These are phyloP conservation scores for Pseudogymnoascus sp. DNA, from an alignment of 2,329 filamentous ascomycete species.

Conservation along the genomic window DNA sequence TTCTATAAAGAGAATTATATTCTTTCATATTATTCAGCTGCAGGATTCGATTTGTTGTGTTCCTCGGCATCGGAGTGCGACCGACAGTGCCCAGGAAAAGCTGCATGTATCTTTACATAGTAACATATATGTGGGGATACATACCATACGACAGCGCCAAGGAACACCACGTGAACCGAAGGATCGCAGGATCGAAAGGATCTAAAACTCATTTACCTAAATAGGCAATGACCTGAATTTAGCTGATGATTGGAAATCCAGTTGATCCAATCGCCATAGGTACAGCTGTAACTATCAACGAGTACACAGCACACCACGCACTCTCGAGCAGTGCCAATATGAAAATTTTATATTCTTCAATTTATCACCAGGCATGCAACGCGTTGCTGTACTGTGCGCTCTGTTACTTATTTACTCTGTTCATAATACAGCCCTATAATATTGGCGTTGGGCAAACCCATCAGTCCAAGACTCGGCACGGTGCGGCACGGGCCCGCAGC, in stretches of 20 bases:
- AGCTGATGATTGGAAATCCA: background rate
- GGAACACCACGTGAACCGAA: background rate
- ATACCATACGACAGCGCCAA: background rate
- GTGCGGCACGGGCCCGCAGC: background rate
- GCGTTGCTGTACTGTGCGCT: background rate
- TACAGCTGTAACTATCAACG: background rate
- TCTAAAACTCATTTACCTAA: background rate
- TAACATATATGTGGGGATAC: background rate
- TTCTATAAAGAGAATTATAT: background rate
- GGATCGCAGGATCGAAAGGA: background rate
- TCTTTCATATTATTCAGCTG: background rate
- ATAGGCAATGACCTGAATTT: background rate
- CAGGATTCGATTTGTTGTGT: background rate
- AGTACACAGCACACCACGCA: background rate
- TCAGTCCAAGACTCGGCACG: background rate
- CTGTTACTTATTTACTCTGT: background rate
- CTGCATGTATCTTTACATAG: background rate
- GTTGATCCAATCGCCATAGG: background rate
- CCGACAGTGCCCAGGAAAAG: too few relatives aligned
- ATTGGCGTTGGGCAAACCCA: too few relatives aligned
- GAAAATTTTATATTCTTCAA: background rate
- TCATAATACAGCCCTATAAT: too few relatives aligned
- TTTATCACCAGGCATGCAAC: background rate
- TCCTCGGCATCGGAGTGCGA: background rate
- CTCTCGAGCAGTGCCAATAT: background rate